Evolutionary conservation across 1,284 basidiomycete species (phyloP).

Genomic region (Leccinum subrobustum): DNA sequence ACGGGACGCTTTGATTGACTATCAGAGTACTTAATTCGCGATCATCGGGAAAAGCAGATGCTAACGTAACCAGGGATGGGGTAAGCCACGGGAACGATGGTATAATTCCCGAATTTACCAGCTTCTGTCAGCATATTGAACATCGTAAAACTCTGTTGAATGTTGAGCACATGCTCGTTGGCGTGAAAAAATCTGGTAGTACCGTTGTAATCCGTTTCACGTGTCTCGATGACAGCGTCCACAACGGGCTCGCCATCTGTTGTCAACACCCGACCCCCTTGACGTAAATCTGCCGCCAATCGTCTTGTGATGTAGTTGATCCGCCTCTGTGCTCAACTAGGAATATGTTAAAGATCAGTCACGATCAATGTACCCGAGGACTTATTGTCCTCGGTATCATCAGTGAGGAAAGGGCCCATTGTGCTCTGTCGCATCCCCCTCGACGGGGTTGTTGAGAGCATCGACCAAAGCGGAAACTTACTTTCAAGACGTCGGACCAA

Average conservation of each 20-base stretch:
- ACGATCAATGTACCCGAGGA: no score
- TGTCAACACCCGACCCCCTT: constrained; percentile 63
- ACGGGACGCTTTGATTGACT: constrained; percentile 48
- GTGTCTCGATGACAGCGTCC: constrained; percentile 73
- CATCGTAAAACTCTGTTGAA: constrained; percentile 52
- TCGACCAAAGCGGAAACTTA: constrained; percentile 63
- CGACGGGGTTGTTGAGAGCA: no score
- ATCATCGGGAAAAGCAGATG: constrained; percentile 1
- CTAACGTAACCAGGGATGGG: constrained; percentile 72
- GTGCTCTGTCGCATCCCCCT: no score
- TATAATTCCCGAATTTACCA: constrained; percentile 72
- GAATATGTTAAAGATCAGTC: no score
- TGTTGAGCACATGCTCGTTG: constrained; percentile 1
- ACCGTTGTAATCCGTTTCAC: constrained; percentile 73
- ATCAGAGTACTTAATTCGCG: constrained; percentile 3
- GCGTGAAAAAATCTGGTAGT: background rate
- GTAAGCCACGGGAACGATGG: constrained; percentile 76
- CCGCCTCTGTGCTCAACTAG: no score
- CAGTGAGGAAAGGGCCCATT: no score
- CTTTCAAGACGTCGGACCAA: constrained; percentile 77
- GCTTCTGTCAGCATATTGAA: constrained; percentile 65
- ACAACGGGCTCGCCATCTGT: constrained; percentile 68
- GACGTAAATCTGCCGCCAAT: constrained; percentile 66
- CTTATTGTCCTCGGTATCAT: no score
- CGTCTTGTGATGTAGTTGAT: no score